Evolutionary conservation across 768 basidiomycete genomes (phyloP).

Genomic region (Collybia sordida): DNA sequence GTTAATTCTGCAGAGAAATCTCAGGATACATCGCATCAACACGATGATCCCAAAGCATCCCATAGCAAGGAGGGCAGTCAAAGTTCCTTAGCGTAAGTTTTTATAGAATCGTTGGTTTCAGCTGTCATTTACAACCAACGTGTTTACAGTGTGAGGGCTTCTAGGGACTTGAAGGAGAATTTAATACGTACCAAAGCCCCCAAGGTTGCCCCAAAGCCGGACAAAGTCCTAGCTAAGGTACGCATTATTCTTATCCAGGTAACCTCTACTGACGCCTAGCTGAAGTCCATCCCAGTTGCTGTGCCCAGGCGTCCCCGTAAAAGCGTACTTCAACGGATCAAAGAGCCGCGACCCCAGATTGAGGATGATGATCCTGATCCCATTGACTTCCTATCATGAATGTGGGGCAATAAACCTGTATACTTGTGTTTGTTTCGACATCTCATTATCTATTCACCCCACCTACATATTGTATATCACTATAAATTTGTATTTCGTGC

Average conservation of each 20-base stretch:
- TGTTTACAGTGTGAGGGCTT: conserved; percentile 10
- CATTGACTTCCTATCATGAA: conserved; percentile 18
- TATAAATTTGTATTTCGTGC: too few species aligned
- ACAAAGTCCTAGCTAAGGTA: neutral
- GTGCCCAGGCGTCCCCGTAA: conserved; percentile 13
- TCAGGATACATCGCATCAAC: too few species aligned
- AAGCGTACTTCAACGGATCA: conserved; percentile 20
- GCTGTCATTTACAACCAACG: too few species aligned
- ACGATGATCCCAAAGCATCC: too few species aligned
- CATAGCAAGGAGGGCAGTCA: too few species aligned
- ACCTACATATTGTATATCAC: neutral
- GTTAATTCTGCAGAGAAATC: too few species aligned
- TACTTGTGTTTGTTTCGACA: neutral
- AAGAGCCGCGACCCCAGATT: conserved; percentile 15
- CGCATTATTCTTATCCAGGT: neutral
- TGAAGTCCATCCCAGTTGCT: neutral
- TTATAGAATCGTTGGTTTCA: too few species aligned
- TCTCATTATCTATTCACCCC: neutral
- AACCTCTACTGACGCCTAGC: neutral
- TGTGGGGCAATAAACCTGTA: too few species aligned
- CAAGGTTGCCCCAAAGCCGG: neutral
- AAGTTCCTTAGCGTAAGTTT: too few species aligned
- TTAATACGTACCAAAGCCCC: neutral
- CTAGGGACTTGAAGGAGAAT: conserved; percentile 36
- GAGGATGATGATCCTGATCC: conserved; percentile 24